Base-by-base conservation (phyloP, 805 yeast species). In the Candida parachauliodes region DNA sequence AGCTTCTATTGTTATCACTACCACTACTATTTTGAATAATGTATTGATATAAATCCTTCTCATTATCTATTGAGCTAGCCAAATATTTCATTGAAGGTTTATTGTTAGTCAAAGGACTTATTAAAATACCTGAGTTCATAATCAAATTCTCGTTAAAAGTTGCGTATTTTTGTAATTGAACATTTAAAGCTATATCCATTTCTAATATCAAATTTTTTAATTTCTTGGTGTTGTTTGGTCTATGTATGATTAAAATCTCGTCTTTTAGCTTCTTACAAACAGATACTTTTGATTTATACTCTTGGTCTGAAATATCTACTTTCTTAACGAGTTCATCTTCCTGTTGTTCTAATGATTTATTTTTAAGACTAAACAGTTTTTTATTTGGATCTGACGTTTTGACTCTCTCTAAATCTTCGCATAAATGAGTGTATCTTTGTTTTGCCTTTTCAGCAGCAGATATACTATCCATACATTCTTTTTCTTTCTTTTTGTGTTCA, bases 371-470 rank as follows among this genome's bases (percentile, higher is more conserved):
- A 36, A 89, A 80, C 45, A 84, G 83, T 49, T 87, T 87, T 59
- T 84, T 86, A 40, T 83, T 73, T 15, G 95, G 96, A 55, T 91
- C 97, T 0, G 86, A 74, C 29, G 79, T 72, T 52, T 83, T 79
- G 30, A 88, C 72, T 49, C 83, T 81, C 48, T 91, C 97, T 58
- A 87, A 75, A 49, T 93, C 98, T 37, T 80, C 83, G 52, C 96
- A 88, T 18, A 88, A 63, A 37, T 85, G 79, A 52, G 76, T 77
- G 57, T 93, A 91, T 55, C 61, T 65, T 35, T 56, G 65, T 58
- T 84, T 86, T 11, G 97, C 94, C 74, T 91, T 91, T 47, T 87
- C 96, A 1, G 95, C 96, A 29, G 77, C 75, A 39, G 70, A 67
- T 34, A 88, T 89, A 5, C 96, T 79, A 40, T 93, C 98, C 9